Evolutionary conservation across 345 rosid genomes (phyloP).

Genomic region (Clarkia xantiana): DNA sequence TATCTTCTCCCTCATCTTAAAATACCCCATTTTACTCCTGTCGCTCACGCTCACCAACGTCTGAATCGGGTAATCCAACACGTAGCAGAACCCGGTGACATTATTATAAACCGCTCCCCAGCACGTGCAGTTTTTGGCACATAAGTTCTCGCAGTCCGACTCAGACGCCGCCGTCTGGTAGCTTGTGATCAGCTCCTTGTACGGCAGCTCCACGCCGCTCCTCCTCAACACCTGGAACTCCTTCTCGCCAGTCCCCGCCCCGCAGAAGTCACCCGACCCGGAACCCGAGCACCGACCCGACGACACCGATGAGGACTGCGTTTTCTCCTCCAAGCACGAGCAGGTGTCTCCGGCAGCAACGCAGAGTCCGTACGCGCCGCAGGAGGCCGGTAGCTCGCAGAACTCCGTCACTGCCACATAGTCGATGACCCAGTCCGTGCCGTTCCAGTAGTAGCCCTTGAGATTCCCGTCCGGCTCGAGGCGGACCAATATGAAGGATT

Average conservation of each 20-base stretch:
- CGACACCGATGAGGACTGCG: too few relatives aligned
- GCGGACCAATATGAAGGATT: conserved; percentile 36
- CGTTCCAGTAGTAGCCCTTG: conserved; percentile 54
- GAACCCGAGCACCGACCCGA: conserved; percentile 24
- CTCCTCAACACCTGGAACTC: conserved; percentile 30
- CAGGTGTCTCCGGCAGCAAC: conserved; percentile 38
- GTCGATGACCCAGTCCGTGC: conserved; percentile 41
- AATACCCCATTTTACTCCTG: conserved; percentile 47
- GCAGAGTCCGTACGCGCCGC: conserved; percentile 66
- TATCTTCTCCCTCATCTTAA: conserved; percentile 30
- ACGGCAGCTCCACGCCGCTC: conserved; percentile 57
- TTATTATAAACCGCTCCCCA: conserved; percentile 68
- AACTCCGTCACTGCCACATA: conserved; percentile 49
- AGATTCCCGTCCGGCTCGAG: conserved; percentile 74
- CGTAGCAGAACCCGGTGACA: conserved; percentile 67
- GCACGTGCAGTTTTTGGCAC: conserved; percentile 55
- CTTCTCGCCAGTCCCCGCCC: background rate
- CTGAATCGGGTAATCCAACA: conserved; percentile 64
- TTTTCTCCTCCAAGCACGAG: conserved; percentile 55
- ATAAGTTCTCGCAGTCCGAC: conserved; percentile 38
- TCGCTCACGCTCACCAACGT: conserved; percentile 42
- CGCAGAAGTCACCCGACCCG: conserved; percentile 30
- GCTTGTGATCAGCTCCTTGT: conserved; percentile 35
- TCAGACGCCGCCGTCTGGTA: conserved; percentile 30
- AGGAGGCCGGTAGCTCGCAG: conserved; percentile 58